A percentile compares a stretch with the other conserved stretches of the same genome.
Evolutionary conservation across 768 basidiomycete species (phyloP).

Genomic region (Hericium coralloides): DNA sequence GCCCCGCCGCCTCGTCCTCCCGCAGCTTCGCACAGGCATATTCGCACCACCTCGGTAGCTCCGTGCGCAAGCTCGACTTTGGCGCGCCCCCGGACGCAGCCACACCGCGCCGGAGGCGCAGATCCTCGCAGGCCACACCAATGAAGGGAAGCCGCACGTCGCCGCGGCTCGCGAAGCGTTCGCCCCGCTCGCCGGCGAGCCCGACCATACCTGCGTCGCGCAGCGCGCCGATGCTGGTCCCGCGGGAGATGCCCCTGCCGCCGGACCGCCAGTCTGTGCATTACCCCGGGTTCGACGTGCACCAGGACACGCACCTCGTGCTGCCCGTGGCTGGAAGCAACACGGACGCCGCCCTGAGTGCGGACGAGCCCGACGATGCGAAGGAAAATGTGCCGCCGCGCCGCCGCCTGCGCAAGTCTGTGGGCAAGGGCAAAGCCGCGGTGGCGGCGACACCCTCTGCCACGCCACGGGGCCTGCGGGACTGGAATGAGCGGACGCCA

Average conservation of each 20-base stretch:
- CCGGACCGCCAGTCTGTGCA: conserved; percentile 12
- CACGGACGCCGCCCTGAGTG: conserved; percentile 1
- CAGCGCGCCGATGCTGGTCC: background rate
- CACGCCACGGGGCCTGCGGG: background rate
- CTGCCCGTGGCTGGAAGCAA: conserved; percentile 4
- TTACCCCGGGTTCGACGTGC: conserved; percentile 15
- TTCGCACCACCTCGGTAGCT: background rate
- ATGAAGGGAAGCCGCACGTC: conserved; percentile 7
- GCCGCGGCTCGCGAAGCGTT: conserved; percentile 5
- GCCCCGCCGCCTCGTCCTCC: background rate
- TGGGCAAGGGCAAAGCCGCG: background rate
- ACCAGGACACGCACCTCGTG: conserved; percentile 12
- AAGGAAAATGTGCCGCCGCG: conserved; percentile 14
- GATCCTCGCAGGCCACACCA: background rate
- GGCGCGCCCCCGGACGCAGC: background rate
- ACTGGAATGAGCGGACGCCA: background rate
- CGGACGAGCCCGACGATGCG: conserved; percentile 1
- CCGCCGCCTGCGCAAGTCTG: background rate
- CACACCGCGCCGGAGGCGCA: background rate
- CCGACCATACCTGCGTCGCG: background rate
- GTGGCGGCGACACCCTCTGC: background rate
- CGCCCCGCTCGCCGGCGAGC: background rate
- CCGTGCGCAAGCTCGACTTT: conserved; percentile 1
- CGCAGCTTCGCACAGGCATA: background rate
- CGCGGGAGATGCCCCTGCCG: conserved; percentile 7